Evolutionary conservation across 306 rosid species (phyloP), one percentile per base, ranked within the genome.

Genomic region (Mimosa pudica): DNA sequence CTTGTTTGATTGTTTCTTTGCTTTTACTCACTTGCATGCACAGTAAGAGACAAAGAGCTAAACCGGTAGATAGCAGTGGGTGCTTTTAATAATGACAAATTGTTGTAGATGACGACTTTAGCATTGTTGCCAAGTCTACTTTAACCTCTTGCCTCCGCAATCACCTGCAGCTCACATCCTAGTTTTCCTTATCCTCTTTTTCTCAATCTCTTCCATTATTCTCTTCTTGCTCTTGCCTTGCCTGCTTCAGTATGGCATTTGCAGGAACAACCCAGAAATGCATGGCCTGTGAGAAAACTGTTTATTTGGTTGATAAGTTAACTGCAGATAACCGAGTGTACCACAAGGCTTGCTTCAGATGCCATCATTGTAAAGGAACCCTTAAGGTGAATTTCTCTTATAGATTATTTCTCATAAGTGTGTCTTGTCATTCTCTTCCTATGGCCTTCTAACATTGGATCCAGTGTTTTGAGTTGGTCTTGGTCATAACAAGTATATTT

Each of bases 191-290:
- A 61, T 85, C 84, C 69, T 57, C 57, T 72, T 79, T 38, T 72
- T 65, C 10, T 61, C 13, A 10, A 4, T 24, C 38, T 30, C 38
- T 24, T 61, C 66, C 66, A 9, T 61, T 4, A 49, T 11, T 49
- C 13, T 75, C 60, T 1, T 17, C 61, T n/a, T 17, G 20, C 13
- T 5, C 12, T 79, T 65, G 71, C 52, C 80, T 76, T 76, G 65
- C 77, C 38, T 64, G 24, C 45, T 70, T 61, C 41, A 75, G 33
- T 4, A 91, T 93, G 99, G 99, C 99, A 76, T 95, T 95, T 89
- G 97, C 98, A 83, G 99, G 99, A 82, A 95, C 99, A 83, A 95
- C 97, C 75, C 99, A 95, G 91, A 95, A 95, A 65, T 95, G 99
- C 81, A 95, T 95, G 99, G 99, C 99, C 42, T 95, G 99, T 84